These are phyloP conservation scores for Hymenoscyphus fructigenus DNA, from an alignment of 2,329 filamentous ascomycete genomes.

Conservation along the genomic window DNA sequence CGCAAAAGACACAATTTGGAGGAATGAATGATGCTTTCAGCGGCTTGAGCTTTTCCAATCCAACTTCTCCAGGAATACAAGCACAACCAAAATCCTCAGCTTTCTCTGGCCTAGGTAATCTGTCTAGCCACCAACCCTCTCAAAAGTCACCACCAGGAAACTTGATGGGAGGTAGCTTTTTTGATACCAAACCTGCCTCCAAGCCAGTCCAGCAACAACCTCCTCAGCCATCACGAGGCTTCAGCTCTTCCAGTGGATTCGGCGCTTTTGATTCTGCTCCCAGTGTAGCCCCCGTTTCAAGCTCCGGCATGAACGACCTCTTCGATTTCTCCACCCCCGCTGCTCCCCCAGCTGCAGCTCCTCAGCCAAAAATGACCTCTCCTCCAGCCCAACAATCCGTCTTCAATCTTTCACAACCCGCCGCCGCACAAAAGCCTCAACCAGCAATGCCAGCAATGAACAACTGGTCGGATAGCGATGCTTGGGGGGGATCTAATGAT, in stretches of 20 bases:
- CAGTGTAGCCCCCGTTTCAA: constrained; percentile 35
- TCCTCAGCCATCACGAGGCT: constrained; percentile 48
- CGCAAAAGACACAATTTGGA: constrained; percentile 42
- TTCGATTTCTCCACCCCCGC: constrained; percentile 70
- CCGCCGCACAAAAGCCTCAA: constrained; percentile 43
- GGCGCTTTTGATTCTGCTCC: constrained; percentile 55
- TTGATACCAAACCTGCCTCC: constrained; percentile 69
- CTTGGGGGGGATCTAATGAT: constrained; percentile 74
- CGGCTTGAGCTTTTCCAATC: constrained; percentile 58
- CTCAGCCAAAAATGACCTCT: constrained; percentile 38
- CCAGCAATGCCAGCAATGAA: constrained; percentile 40
- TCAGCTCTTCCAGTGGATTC: constrained; percentile 60
- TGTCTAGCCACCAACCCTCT: constrained; percentile 41
- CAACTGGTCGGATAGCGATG: constrained; percentile 41
- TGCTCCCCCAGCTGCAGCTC: constrained; percentile 43
- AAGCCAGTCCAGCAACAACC: constrained; percentile 42
- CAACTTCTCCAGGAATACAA: constrained; percentile 43
- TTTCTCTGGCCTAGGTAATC: constrained; percentile 49
- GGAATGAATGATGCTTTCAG: constrained; percentile 79
- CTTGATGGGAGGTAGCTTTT: constrained; percentile 71
- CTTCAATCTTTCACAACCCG: constrained; percentile 72
- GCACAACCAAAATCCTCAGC: constrained; percentile 43
- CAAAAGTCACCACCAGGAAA: constrained; percentile 49
- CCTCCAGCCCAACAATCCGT: constrained; percentile 55
- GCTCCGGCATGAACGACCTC: constrained; percentile 70